phyloP scores from a whole-genome alignment of 2,329 filamentous ascomycete genomes.

The Pseudodiploospora longispora region DNA sequence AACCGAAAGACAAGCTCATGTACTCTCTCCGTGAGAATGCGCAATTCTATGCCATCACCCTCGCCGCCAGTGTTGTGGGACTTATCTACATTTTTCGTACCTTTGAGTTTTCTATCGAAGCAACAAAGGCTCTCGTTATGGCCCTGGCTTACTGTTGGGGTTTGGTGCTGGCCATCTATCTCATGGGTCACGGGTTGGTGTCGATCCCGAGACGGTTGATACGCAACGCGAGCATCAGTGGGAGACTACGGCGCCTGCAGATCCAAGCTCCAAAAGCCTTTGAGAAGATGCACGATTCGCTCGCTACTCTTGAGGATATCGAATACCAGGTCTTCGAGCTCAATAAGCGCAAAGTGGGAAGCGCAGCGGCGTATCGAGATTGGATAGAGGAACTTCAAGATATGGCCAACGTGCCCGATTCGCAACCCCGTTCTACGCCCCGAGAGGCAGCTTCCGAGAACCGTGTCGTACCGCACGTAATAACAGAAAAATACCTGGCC shows the following conservation, averaged over 20 bases:
- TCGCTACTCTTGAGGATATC: conserved; percentile 69
- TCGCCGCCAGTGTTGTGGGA: conserved; percentile 62
- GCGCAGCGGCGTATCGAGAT: conserved; percentile 67
- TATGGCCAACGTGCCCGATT: conserved; percentile 60
- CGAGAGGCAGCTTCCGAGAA: conserved; percentile 34
- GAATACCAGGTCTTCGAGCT: conserved; percentile 76
- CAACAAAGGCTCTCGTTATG: conserved; percentile 81
- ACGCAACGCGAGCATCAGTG: conserved; percentile 68
- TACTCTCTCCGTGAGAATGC: conserved; percentile 85
- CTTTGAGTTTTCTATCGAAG: conserved; percentile 63
- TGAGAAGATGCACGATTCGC: conserved; percentile 80
- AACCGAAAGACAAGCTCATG: conserved; percentile 68
- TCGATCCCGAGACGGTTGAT: conserved; percentile 78
- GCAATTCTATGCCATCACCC: conserved; percentile 75
- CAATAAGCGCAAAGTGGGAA: conserved; percentile 70
- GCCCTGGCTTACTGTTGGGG: conserved; percentile 93
- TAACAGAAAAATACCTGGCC: conserved; percentile 89
- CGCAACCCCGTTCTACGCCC: conserved; percentile 35
- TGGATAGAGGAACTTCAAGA: conserved; percentile 96
- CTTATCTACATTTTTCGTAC: conserved; percentile 77
- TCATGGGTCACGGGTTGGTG: conserved; percentile 96
- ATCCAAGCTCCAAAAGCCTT: conserved; percentile 70
- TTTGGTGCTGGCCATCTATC: conserved; percentile 81
- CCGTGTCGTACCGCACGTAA: conserved; percentile 62
- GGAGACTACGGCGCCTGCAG: conserved; percentile 67